Percentiles rank a stretch among this genome's conserved stretches.
Evolutionary conservation across 225 moss, liverwort and hornwort species (phyloP).

Genomic region (Straminergon stramineum): DNA sequence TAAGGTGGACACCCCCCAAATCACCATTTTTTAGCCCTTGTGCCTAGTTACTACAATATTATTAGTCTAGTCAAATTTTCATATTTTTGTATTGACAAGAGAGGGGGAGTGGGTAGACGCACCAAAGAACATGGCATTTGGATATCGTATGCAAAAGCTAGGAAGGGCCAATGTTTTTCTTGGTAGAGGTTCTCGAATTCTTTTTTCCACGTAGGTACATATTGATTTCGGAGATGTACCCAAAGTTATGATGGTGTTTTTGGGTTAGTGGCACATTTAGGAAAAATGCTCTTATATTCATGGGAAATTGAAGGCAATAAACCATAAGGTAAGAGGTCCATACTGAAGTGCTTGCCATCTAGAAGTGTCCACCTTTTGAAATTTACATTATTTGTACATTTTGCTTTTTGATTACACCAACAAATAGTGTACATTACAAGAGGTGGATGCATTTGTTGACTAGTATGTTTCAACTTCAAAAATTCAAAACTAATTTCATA

Average conservation of each 20-base stretch:
- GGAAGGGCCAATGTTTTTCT: too few species aligned
- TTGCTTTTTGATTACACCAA: neutral
- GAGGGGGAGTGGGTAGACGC: rapidly evolving
- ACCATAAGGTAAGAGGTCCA: neutral
- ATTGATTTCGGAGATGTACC: neutral
- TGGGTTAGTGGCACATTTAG: rapidly evolving
- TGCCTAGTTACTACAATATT: too few species aligned
- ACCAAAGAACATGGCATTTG: rapidly evolving
- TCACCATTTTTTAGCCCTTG: too few species aligned
- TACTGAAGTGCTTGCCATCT: too few species aligned
- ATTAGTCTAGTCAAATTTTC: neutral
- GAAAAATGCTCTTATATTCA: too few species aligned
- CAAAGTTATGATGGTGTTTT: rapidly evolving
- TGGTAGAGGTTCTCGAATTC: neutral
- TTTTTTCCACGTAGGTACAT: too few species aligned
- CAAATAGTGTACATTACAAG: rapidly evolving
- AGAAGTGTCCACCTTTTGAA: neutral
- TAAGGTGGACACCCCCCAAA: too few species aligned
- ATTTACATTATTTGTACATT: neutral
- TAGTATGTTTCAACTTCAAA: rapidly evolving
- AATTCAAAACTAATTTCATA: neutral
- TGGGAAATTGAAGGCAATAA: too few species aligned
- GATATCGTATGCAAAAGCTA: neutral
- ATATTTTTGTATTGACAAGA: neutral
- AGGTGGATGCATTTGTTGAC: rapidly evolving